Base-by-base conservation (phyloP, 345 rosid species). In the Physaria fendleri region DNA sequence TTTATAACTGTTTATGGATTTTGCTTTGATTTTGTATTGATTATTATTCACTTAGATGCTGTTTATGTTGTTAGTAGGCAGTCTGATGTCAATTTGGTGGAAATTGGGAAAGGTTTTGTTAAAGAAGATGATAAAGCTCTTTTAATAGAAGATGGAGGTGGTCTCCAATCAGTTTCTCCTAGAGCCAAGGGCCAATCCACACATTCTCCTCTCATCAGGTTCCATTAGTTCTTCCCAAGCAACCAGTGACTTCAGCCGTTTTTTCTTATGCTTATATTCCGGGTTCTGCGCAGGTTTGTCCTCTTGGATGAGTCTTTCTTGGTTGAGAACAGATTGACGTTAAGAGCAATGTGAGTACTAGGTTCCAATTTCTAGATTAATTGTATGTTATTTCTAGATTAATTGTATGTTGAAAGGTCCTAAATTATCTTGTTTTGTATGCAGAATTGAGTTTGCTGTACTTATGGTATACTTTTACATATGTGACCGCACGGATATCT, bases 401-500 rank as follows among this genome's bases (percentile, higher is more conserved):
- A 7, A 21, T 2, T 24, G 34, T 39, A 3, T 27, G 5, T 56
- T 49, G 10, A 7, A 46, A 62, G 34, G 1, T 24, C 21, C 14
- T 11, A 1, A 2, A 13, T 16, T 20, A 30, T 35, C 5, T 39
- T 52, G 54, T 32, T 39, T 35, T 30, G 8, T 58, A 12, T 76
- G 73, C 81, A 93, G 97, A 76, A 80, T 89, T 24, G 99, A 93
- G 71, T 83, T 87, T 29, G 81, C 81, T 38, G 61, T 38, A 20
- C 85, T 85, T 75, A 62, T 89, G 66, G 77, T 60, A 0, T 93
- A 89, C 63, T 85, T 75, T 69, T 93, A 79, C 74, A 5, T 93
- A 33, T 93, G 99, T 29, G 99, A 93, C 60, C 95, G 99, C 8
- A 89, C 95, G 12, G 90, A 93, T 81, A 33, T 87, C 52, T 82